phyloP scores from a whole-genome alignment of 2,329 filamentous ascomycete genomes.

The Aureobasidium mangrovei region DNA sequence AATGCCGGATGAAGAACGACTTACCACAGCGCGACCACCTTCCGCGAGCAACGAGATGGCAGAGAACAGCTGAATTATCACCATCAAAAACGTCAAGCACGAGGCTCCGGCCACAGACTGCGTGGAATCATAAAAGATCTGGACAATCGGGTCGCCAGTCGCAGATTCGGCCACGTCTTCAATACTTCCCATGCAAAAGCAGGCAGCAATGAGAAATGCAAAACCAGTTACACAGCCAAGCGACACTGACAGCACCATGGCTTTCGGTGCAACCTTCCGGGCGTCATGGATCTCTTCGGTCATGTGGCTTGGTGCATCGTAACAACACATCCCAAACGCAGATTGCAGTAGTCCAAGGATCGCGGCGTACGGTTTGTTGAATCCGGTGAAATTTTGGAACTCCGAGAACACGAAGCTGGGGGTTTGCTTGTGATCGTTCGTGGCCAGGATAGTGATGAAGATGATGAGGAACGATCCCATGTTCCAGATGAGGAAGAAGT shows the following conservation, averaged over 20 bases:
- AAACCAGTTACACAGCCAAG: constrained; percentile 41
- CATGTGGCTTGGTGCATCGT: constrained; percentile 41
- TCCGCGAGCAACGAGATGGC: constrained; percentile 41
- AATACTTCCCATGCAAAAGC: constrained; percentile 46
- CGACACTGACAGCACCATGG: constrained; percentile 38
- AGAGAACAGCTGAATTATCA: constrained; percentile 40
- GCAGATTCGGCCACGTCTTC: constrained; percentile 35
- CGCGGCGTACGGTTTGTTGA: constrained; percentile 41
- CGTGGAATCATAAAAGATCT: constrained; percentile 45
- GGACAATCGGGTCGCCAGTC: constrained; percentile 45
- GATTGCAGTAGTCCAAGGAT: constrained; percentile 47
- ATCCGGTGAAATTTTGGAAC: constrained; percentile 48
- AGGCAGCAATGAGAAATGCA: constrained; percentile 40
- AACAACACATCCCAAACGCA: constrained; percentile 47
- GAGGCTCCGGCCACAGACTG: constrained; percentile 37
- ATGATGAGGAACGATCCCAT: constrained; percentile 45
- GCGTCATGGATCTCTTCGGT: constrained; percentile 47
- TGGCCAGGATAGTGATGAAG: constrained; percentile 44
- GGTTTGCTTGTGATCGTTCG: constrained; percentile 45
- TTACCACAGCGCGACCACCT: constrained; percentile 34
- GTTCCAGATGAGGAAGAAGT: constrained; percentile 45
- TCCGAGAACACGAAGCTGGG: constrained; percentile 47
- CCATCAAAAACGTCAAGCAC: constrained; percentile 39
- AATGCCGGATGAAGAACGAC: background rate
- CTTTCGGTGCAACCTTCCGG: constrained; percentile 42